Evolutionary conservation across 768 basidiomycete genomes (phyloP), one percentile per base, ranked within the genome.

Genomic region (Hemileccinum rubropunctum): DNA sequence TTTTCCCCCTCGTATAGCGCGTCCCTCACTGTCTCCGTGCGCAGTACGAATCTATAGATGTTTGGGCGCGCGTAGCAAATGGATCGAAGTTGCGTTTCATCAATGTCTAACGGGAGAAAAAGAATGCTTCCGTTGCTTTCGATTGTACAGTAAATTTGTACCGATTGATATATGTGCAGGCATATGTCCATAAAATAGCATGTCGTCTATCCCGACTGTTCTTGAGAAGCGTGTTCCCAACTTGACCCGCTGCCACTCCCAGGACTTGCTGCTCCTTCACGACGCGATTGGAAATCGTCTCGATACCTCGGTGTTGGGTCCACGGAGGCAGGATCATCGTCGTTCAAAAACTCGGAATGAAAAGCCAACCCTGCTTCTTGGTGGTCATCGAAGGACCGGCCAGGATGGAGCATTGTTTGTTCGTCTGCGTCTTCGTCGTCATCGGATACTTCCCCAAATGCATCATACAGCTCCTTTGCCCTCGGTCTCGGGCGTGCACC

Each of bases 381-480:
- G 50, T 51, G 72, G 32, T 68, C 68, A 38, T 60, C 53, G 6
- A 71, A 69, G 26, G 62, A 67, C 37, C 34, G 54, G 26, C 72
- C 69, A 18, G 67, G 62, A 6, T 76, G 75, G 45, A 95, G 71
- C 27, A 78, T 79, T 0, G 84, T 84, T 54, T 77, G 76, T 63
- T 94, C 93, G 59, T 90, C 81, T 13, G 72, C 83, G 45, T 88
- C 84, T 40, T 90, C 88, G 50, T 88, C 87, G 39, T 91, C 88
- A 52, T 91, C 93, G 27, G 86, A 88, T 23, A 84, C 78, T 62
- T 93, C 92, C 32, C 92, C 93, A 70, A 98, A 98, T 15, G 95
- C 95, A 68, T 98, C 94, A 61, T 98, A 98, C 53, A 99, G 64
- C 69, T 98, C 95, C 71, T 88, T 88, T 43, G 93, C 88, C 43